phyloP scores from a whole-genome alignment of 2,329 filamentous ascomycete genomes.

The Cadophora sp. region DNA sequence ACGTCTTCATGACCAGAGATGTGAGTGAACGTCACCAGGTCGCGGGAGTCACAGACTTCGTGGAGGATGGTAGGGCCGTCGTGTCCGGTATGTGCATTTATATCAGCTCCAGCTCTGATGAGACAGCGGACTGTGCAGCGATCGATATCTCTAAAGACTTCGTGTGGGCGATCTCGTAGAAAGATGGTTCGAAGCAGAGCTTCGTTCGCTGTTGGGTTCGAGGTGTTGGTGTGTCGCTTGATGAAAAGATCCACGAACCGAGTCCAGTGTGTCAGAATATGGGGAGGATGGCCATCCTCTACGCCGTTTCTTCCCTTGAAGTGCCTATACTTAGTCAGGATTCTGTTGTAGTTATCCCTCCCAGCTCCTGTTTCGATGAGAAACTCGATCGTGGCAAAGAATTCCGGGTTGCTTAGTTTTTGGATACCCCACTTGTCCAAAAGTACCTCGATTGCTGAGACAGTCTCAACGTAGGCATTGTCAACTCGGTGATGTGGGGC shows the following conservation, averaged over 20 bases:
- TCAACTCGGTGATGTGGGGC: background rate
- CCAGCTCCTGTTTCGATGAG: conserved; percentile 1
- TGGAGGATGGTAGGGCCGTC: background rate
- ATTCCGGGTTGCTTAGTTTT: background rate
- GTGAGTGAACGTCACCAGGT: background rate
- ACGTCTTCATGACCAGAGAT: background rate
- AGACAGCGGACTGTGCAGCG: background rate
- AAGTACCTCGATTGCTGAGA: background rate
- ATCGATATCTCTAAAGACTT: background rate
- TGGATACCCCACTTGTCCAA: conserved; percentile 10
- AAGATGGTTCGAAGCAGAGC: background rate
- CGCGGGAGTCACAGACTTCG: background rate
- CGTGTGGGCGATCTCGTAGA: background rate
- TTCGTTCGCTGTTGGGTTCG: background rate
- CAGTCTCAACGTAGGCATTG: background rate
- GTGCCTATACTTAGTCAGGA: background rate
- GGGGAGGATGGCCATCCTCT: background rate
- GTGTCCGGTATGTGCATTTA: background rate
- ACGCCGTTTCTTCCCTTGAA: background rate
- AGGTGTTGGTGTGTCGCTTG: background rate
- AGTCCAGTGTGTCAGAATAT: background rate
- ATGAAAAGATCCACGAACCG: background rate
- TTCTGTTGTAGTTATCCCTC: background rate
- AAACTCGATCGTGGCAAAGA: conserved; percentile 1
- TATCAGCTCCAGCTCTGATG: background rate